A percentile compares a stretch with the other conserved stretches of the same genome.
These are phyloP conservation scores for Diaporthe ampelina DNA, from an alignment of 2,329 filamentous ascomycete genomes.

Conservation along the genomic window DNA sequence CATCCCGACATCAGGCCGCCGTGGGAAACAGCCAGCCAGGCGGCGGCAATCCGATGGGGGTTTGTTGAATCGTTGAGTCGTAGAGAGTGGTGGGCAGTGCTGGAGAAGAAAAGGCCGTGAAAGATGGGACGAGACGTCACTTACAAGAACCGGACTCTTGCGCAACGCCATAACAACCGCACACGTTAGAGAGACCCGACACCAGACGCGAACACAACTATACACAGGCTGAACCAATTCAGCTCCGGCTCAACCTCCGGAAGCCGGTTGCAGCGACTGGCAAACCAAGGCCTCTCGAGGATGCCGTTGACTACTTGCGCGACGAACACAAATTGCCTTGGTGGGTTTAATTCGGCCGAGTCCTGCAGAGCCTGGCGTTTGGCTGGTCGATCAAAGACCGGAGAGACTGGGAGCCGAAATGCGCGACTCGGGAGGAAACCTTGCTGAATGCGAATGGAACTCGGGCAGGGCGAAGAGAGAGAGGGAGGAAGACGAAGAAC, in stretches of 20 bases:
- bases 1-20: background rate
- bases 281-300: background rate
- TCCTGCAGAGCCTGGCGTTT: constrained; percentile 5
- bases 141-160: constrained; percentile 41
- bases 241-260: background rate
- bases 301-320: background rate
- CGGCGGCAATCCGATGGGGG: constrained; percentile 25
- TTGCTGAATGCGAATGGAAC: background rate
- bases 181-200: constrained; percentile 24
- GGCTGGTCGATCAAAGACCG: constrained; percentile 11
- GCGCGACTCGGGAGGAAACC: background rate
- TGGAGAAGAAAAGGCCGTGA: constrained; percentile 1
- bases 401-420: background rate
- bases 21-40: constrained; percentile 9
- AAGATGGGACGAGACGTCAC: constrained; percentile 41
- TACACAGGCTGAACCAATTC: constrained; percentile 4
- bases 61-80: constrained; percentile 11
- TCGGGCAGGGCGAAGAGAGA: background rate
- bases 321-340: constrained; percentile 5
- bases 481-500: background rate
- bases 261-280: background rate
- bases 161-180: constrained; percentile 41
- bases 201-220: constrained; percentile 19
- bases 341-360: constrained; percentile 14
- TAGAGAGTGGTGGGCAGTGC: constrained; percentile 13